A percentile compares a stretch with the other conserved stretches of the same genome.
These are phyloP conservation scores for Hypomyces perniciosus DNA, from an alignment of 2,329 filamentous ascomycete genomes.

Conservation along the genomic window DNA sequence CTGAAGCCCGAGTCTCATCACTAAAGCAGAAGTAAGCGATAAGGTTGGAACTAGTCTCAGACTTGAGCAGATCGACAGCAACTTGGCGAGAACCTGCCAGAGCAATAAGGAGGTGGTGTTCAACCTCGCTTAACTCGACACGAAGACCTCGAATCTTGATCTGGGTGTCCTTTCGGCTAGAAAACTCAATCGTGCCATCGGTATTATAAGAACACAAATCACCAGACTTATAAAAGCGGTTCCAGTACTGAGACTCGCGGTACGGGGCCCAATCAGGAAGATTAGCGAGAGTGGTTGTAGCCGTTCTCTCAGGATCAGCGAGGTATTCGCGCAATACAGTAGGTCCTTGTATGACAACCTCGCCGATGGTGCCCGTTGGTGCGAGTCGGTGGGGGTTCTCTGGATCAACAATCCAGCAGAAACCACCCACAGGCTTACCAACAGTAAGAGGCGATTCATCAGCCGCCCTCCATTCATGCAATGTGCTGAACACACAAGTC, in stretches of 20 bases:
- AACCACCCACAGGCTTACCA: constrained; percentile 1
- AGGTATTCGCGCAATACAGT: constrained; percentile 1
- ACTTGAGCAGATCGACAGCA: constrained; percentile 9
- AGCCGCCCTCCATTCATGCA: background rate
- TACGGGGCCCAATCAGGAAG: constrained; percentile 3
- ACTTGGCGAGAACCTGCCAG: constrained; percentile 6
- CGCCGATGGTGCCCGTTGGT: constrained; percentile 4
- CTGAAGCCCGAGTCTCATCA: background rate
- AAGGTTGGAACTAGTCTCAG: background rate
- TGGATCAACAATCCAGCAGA: constrained; percentile 10
- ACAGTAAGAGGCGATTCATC: constrained; percentile 4
- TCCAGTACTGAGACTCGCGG: background rate
- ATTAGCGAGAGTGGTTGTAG: constrained; percentile 1
- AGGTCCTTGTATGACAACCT: constrained; percentile 7
- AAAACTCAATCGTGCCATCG: constrained; percentile 3
- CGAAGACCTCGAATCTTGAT: constrained; percentile 6
- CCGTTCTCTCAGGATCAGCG: background rate
- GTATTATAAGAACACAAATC: constrained; percentile 5
- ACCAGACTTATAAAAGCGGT: background rate
- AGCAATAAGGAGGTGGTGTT: background rate
- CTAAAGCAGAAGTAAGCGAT: constrained; percentile 5
- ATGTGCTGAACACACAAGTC: constrained; percentile 7
- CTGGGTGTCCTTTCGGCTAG: constrained; percentile 4
- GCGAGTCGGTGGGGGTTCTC: constrained; percentile 1
- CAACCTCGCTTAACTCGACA: constrained; percentile 5